These are phyloP conservation scores for Coemansia asiatica DNA, from an alignment of 192 early-diverging fungal species.

Conservation along the genomic window DNA sequence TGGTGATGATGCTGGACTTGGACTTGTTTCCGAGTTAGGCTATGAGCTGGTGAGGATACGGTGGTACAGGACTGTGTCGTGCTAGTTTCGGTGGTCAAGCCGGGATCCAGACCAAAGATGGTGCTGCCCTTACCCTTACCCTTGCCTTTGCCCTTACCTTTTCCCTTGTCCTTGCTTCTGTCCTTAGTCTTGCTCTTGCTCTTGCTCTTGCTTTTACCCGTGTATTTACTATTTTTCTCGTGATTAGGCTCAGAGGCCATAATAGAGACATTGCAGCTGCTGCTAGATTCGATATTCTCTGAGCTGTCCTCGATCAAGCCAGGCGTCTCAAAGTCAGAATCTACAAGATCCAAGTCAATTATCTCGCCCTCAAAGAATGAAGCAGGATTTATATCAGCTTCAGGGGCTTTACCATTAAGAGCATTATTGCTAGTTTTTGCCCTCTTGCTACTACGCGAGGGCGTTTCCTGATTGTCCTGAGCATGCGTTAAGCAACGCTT, in stretches of 20 bases:
- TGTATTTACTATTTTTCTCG: too few species aligned
- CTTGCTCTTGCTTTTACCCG: too few species aligned
- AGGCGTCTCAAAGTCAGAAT: background rate
- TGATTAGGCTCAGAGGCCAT: too few species aligned
- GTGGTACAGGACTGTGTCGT: background rate
- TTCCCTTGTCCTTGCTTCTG: background rate
- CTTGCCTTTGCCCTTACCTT: background rate
- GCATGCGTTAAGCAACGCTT: background rate
- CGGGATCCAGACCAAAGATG: background rate
- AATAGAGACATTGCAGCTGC: background rate
- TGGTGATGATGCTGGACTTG: too few species aligned
- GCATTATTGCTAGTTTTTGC: background rate
- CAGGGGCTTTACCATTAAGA: background rate
- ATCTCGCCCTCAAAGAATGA: background rate
- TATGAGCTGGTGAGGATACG: background rate
- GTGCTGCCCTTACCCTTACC: background rate
- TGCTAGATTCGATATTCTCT: background rate
- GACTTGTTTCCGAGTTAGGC: background rate
- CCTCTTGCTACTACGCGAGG: background rate
- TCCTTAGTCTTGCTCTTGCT: background rate
- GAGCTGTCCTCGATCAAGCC: background rate
- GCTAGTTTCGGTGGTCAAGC: background rate
- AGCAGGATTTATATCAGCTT: background rate
- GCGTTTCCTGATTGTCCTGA: background rate
- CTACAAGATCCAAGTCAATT: slow-evolving; percentile 1